Evolutionary conservation across 441 rosid genomes (phyloP).

Genomic region (Gossypium schwendimanii): DNA sequence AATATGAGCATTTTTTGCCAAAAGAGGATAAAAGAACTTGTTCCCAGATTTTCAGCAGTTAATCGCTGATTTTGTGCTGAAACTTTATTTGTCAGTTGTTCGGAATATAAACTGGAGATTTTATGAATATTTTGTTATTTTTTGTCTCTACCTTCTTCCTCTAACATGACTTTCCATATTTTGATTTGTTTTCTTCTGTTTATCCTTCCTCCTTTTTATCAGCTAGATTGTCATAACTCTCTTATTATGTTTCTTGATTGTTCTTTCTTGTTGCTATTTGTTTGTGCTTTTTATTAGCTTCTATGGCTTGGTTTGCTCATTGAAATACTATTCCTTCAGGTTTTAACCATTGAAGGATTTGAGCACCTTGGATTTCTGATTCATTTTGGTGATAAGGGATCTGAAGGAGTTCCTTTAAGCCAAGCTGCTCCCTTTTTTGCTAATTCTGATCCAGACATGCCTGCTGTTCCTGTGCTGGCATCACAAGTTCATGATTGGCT

Average conservation of each 20-base stretch:
- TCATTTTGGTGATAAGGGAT: conserved; percentile 87
- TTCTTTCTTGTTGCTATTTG: background rate
- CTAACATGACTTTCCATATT: background rate
- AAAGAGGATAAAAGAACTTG: background rate
- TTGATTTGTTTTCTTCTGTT: background rate
- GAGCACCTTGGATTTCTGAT: conserved; percentile 94
- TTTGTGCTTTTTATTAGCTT: conserved; percentile 11
- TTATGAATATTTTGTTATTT: background rate
- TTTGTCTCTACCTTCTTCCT: background rate
- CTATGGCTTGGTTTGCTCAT: conserved; percentile 12
- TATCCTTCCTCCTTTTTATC: background rate
- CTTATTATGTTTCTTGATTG: background rate
- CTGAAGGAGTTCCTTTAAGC: conserved; percentile 69
- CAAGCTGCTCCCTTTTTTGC: conserved; percentile 93
- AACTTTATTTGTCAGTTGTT: background rate
- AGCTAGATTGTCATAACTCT: background rate
- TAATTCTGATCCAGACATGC: conserved; percentile 97
- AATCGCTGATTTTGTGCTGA: background rate
- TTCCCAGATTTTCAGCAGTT: background rate
- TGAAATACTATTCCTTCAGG: conserved; percentile 38
- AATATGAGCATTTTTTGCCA: background rate
- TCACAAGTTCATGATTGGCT: conserved; percentile 90
- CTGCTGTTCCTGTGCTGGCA: conserved; percentile 87
- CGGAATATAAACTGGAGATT: background rate
- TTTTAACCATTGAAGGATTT: conserved; percentile 77